phyloP scores from a whole-genome alignment of 2,329 filamentous ascomycete genomes.

The Fusarium oxysporum region DNA sequence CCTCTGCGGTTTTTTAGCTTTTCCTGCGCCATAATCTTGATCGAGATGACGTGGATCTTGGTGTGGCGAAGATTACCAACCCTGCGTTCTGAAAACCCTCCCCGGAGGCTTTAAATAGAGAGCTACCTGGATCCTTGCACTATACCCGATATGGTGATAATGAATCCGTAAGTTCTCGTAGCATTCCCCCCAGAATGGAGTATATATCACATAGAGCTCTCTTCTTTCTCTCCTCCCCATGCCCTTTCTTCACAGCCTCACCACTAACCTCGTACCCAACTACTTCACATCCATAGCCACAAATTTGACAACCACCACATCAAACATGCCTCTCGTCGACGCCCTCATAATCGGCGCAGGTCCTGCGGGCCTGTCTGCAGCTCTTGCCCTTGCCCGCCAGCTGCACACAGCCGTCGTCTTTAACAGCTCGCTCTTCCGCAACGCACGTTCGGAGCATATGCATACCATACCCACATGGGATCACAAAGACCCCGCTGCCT shows the following conservation, averaged over 20 bases:
- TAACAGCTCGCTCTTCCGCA: neutral
- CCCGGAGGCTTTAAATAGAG: neutral
- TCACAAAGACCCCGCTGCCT: neutral
- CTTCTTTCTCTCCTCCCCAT: neutral
- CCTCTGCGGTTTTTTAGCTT: too few species aligned
- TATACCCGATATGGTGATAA: too few species aligned
- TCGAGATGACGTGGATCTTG: neutral
- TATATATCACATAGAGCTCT: neutral
- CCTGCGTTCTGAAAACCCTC: neutral
- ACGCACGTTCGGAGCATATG: neutral
- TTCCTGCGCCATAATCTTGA: too few species aligned
- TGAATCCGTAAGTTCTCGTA: neutral
- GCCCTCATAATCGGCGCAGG: neutral
- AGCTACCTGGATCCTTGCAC: rapidly evolving
- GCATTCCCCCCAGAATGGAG: neutral
- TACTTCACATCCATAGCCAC: too few species aligned
- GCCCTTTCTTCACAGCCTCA: rapidly evolving
- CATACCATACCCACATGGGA: neutral
- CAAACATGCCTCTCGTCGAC: neutral
- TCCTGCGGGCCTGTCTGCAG: neutral
- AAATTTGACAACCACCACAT: too few species aligned
- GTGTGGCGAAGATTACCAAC: neutral
- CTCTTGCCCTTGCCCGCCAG: neutral
- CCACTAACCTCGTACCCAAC: rapidly evolving
- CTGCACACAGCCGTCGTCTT: neutral